phyloP scores from a whole-genome alignment of 495 filamentous ascomycete species.

The Darksidea phi region DNA sequence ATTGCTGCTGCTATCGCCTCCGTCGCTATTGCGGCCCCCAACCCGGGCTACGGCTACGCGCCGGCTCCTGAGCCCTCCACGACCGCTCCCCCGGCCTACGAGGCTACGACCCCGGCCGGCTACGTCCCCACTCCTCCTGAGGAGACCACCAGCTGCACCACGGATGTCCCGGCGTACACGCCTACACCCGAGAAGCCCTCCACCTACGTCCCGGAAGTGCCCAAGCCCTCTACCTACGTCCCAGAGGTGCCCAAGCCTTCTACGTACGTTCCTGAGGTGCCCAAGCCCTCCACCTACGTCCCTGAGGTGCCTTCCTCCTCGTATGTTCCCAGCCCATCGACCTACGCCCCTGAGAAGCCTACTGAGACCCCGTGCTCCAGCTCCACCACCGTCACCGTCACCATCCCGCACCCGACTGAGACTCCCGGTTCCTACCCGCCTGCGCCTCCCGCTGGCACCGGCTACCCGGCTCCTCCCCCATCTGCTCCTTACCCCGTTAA shows the following conservation, averaged over 20 bases:
- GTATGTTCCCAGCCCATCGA: not conserved
- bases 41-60: constrained; percentile 7
- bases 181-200: too few species aligned
- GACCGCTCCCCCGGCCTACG: constrained; percentile 22
- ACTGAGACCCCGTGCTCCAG: not conserved
- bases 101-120: constrained; percentile 14
- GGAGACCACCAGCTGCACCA: not conserved
- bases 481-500: too few species aligned
- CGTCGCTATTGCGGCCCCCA: constrained; percentile 28
- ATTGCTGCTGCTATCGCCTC: constrained; percentile 20
- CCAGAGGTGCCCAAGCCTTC: not conserved
- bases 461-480: constrained; percentile 5
- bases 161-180: too few species aligned
- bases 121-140: not conserved
- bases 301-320: not conserved
- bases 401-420: constrained; percentile 8
- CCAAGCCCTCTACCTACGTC: not conserved
- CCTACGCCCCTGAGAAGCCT: not conserved
- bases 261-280: not conserved
- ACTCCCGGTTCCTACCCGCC: not conserved
- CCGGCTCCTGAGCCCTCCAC: constrained; percentile 7
- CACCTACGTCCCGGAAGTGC: constrained; percentile 1
- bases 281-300: not conserved
- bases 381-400: constrained; percentile 23
- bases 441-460: not conserved